Evolutionary conservation across 2,329 filamentous ascomycete species (phyloP).

Genomic region (Sarocladium strictum): DNA sequence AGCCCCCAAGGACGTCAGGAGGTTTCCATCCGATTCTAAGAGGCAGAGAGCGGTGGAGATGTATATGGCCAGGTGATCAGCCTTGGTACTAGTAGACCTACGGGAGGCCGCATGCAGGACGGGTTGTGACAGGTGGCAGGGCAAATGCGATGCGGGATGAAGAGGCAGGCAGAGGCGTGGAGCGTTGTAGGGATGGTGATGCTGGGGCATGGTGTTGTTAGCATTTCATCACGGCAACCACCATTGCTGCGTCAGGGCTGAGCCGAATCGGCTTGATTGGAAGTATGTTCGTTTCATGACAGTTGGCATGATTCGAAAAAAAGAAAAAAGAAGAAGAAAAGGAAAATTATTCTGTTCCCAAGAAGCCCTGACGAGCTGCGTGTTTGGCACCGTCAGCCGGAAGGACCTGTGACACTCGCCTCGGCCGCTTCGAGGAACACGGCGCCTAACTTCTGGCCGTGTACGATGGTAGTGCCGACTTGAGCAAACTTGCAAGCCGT

Average conservation of each 20-base stretch:
- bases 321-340: too few species aligned
- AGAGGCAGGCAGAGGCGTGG: not conserved
- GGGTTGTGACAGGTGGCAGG: not conserved
- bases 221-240: too few species aligned
- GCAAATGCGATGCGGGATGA: not conserved
- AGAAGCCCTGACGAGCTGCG: too few species aligned
- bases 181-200: not conserved
- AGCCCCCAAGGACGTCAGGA: not conserved
- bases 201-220: not conserved
- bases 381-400: too few species aligned
- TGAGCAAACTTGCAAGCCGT: not conserved
- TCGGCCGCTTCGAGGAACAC: not conserved
- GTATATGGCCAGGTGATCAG: not conserved
- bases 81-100: too few species aligned
- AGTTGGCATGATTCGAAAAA: too few species aligned
- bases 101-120: not conserved
- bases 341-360: too few species aligned
- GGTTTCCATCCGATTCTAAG: slow-evolving; percentile 1
- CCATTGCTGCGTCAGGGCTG: too few species aligned
- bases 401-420: not conserved
- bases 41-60: not conserved
- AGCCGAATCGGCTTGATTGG: too few species aligned
- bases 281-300: too few species aligned
- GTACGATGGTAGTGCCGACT: not conserved
- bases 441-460: not conserved